These are phyloP conservation scores for Chloropicon primus DNA, from an alignment of 139 green algal genomes.

Conservation along the genomic window DNA sequence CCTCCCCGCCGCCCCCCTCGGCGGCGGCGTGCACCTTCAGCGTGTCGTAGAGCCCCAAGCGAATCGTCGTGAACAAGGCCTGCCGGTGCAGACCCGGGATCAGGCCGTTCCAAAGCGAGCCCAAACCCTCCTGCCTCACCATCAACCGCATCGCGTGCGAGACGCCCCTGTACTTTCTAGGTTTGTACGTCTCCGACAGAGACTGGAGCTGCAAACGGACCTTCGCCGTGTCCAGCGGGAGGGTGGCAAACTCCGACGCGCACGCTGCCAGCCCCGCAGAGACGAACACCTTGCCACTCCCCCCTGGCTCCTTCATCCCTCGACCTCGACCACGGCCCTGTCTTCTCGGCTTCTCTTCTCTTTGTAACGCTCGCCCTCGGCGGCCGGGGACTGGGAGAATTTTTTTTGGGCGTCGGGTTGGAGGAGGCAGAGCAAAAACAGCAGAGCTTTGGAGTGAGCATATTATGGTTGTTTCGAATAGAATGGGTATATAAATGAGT, in stretches of 20 bases:
- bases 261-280: neutral
- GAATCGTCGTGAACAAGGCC: constrained; percentile 25
- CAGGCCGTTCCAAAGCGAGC: constrained; percentile 19
- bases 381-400: too few species aligned
- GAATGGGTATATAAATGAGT: too few species aligned
- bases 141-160: constrained; percentile 19
- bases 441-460: too few species aligned
- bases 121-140: constrained; percentile 16
- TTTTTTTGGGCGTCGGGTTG: too few species aligned
- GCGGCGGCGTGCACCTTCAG: too few species aligned
- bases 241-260: constrained; percentile 16
- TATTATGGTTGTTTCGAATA: too few species aligned
- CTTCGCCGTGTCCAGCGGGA: constrained; percentile 32
- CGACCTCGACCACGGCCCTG: too few species aligned
- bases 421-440: too few species aligned
- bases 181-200: neutral
- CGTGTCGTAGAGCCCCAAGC: constrained; percentile 25
- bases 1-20: neutral
- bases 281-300: too few species aligned
- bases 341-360: too few species aligned
- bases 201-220: constrained; percentile 29
- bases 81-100: constrained; percentile 16
- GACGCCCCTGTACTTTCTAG: constrained; percentile 10
- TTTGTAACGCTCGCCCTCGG: too few species aligned
- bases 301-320: too few species aligned